Conservation (phyloP, 2,329 filamentous ascomycete genomes). For the Xylaria arbuscula region DNA sequence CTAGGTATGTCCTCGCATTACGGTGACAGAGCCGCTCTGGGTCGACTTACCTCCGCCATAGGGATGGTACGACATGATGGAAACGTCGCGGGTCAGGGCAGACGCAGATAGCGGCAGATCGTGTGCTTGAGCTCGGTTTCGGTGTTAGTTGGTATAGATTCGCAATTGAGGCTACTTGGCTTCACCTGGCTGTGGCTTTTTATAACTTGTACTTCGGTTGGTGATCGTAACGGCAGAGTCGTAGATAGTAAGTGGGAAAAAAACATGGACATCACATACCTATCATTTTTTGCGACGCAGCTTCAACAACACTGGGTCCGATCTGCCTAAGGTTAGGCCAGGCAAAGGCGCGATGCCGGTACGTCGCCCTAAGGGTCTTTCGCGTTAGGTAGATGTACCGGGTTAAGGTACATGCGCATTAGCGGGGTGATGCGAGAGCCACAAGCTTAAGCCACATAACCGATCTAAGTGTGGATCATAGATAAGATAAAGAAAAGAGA, state of each 20-base stretch:
- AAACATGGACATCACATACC: conserved; percentile 24
- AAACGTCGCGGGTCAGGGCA: conserved; percentile 1
- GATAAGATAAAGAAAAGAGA: background rate
- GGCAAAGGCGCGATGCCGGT: conserved; percentile 19
- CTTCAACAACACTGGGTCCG: conserved; percentile 18
- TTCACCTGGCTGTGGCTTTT: background rate
- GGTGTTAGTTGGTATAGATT: background rate
- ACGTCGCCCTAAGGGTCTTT: background rate
- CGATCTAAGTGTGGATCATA: conserved; percentile 5
- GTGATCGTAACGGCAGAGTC: background rate
- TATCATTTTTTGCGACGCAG: conserved; percentile 37
- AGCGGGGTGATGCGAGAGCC: background rate
- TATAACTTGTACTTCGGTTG: no score
- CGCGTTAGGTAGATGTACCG: background rate
- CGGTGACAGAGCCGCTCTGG: conserved; percentile 3
- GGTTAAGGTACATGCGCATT: background rate
- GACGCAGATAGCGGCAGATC: background rate
- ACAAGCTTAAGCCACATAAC: conserved; percentile 6
- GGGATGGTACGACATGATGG: conserved; percentile 69
- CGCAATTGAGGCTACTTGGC: background rate
- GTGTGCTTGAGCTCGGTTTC: conserved; percentile 3
- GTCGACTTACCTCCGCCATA: conserved; percentile 57
- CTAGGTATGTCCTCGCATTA: background rate
- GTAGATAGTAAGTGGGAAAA: background rate
- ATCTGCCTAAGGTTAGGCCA: background rate